phyloP scores from a whole-genome alignment of 306 rosid genomes.

The Rubus idaeus region DNA sequence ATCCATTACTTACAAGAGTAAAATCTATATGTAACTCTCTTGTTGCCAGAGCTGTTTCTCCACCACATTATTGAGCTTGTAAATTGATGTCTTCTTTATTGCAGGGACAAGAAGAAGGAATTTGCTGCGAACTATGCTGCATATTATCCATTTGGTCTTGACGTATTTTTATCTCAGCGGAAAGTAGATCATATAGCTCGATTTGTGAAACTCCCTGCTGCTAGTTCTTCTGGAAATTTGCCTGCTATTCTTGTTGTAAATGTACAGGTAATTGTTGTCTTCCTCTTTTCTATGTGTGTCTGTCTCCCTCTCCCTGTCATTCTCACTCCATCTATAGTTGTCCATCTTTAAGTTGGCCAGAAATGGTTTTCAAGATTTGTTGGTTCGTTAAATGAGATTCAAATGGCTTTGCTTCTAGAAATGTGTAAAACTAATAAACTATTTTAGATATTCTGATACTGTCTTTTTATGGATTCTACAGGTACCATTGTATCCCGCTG shows the following conservation, averaged over 20 bases:
- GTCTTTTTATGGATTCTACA: slow-evolving; percentile 37
- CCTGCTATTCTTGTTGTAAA: slow-evolving; percentile 89
- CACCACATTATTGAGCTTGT: slow-evolving; percentile 18
- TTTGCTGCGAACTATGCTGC: slow-evolving; percentile 73
- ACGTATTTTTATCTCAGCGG: slow-evolving; percentile 82
- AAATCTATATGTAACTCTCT: neutral
- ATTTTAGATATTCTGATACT: slow-evolving; percentile 16
- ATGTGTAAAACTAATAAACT: neutral
- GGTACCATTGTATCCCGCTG: slow-evolving; percentile 82
- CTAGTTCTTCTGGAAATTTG: slow-evolving; percentile 52
- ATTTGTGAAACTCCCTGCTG: slow-evolving; percentile 70
- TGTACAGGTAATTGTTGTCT: slow-evolving; percentile 66
- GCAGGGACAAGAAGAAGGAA: slow-evolving; percentile 94
- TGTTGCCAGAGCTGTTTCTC: neutral
- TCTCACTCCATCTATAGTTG: neutral
- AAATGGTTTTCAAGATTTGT: neutral
- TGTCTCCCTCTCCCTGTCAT: neutral
- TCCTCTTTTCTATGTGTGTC: neutral
- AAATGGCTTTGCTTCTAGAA: neutral
- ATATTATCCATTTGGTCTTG: slow-evolving; percentile 92
- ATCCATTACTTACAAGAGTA: neutral
- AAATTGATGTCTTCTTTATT: slow-evolving; percentile 28
- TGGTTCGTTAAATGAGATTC: neutral
- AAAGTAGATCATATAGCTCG: slow-evolving; percentile 85
- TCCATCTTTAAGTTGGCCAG: neutral